Base-by-base conservation (phyloP, 1,284 basidiomycete species). In the Boletus semigastroideus region DNA sequence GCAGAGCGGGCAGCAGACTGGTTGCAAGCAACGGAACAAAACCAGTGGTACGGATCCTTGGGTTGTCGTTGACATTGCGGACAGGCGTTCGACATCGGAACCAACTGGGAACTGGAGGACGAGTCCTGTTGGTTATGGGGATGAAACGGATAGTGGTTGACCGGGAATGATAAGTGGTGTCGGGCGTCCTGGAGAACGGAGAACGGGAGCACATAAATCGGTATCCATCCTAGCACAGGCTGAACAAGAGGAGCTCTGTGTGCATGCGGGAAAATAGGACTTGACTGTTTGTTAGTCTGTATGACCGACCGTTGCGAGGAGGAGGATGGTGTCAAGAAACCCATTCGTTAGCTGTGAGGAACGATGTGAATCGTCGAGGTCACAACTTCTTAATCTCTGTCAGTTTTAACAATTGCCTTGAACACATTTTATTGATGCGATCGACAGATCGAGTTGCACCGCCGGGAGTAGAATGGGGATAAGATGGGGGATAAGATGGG, bases 21-120 rank as follows among this genome's bases (percentile, higher is more conserved):
- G 27, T 8, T 7, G 9, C 65, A 68, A 13, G 20, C 13, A 17
- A 48, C 12, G 5, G 63, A 65, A 13, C 62, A 64, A 46, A 64
- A 68, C 1, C 53, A 49, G 17, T 52, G 52, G 13, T 65, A 31
- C 4, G 57, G 53, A 20, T 34, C 52, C 37, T 60, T 66, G 7
- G 61, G 54, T 12, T 19, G 37, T 34, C n/a, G 19, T 33, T 27
- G 28, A 45, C 65, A 64, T 3, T 60, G 54, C 0, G 59, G 63
- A 20, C 62, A 64, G 11, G 40, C 38, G 16, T 48, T 54, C 10
- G 28, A 51, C 20, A 28, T 25, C 2, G 20, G 1, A 3, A 38
- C n/a, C 28, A 17, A 5, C n/a, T 16, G 5, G 2, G 20, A 25
- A 33, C 1, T 3, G 5, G 33, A 6, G 12, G 45, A 4, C 7